Evolutionary conservation across 2,329 filamentous ascomycete genomes (phyloP).

Genomic region (Scytalidium sp.): DNA sequence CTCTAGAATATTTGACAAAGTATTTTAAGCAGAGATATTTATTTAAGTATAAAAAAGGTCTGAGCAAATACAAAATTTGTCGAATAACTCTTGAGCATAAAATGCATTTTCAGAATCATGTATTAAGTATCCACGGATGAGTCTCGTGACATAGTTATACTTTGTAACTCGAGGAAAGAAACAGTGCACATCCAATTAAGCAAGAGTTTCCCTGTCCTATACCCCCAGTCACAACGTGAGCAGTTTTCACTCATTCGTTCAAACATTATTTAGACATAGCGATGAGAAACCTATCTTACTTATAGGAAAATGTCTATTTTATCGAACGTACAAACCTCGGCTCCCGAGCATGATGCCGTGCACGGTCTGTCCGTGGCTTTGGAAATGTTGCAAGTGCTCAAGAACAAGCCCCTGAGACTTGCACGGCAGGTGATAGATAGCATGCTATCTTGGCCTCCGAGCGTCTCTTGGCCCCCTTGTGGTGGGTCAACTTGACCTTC

Average conservation of each 20-base stretch:
- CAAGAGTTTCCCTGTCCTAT: too few species aligned
- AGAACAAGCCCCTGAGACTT: conserved; percentile 15
- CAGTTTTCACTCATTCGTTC: too few species aligned
- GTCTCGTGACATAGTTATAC: conserved; percentile 9
- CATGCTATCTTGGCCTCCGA: too few species aligned
- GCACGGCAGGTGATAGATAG: too few species aligned
- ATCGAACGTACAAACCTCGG: conserved; percentile 8
- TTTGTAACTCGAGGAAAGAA: too few species aligned
- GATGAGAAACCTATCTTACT: too few species aligned
- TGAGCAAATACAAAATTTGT: conserved; percentile 1
- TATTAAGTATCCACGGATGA: conserved; percentile 3
- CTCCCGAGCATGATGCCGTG: conserved; percentile 15
- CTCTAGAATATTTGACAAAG: conserved; percentile 11
- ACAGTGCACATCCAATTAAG: too few species aligned
- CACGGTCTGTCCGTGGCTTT: conserved; percentile 15
- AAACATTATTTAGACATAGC: too few species aligned
- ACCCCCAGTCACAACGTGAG: too few species aligned
- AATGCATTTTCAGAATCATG: conserved; percentile 8
- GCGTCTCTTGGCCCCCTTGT: conserved; percentile 14
- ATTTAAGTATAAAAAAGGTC: conserved; percentile 2
- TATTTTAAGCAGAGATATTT: conserved; percentile 12
- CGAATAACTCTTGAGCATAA: conserved; percentile 6
- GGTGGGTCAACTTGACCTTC: conserved; percentile 11
- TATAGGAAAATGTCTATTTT: too few species aligned
- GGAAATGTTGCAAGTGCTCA: conserved; percentile 21